Percentiles rank a stretch among this genome's conserved stretches.
phyloP scores from a whole-genome alignment of 1,139 yeast genomes.

The Yamadazyma songkhlaensis region DNA sequence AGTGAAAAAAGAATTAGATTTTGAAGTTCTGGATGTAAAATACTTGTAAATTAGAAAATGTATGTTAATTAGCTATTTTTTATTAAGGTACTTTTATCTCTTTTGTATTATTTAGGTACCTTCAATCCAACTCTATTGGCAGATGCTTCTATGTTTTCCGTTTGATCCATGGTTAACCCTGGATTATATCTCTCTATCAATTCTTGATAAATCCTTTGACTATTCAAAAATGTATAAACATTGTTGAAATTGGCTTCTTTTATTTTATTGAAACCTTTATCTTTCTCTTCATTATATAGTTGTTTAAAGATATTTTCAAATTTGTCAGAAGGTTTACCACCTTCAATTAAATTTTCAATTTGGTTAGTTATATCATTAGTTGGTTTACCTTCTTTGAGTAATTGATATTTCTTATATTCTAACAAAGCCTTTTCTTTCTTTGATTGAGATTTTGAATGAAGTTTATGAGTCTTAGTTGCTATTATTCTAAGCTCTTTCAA shows the following conservation, averaged over 20 bases:
- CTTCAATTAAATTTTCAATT: slow-evolving; percentile 23
- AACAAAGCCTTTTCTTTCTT: slow-evolving; percentile 52
- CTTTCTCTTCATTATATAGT: slow-evolving; percentile 19
- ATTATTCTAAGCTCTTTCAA: slow-evolving; percentile 46
- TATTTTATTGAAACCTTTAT: slow-evolving; percentile 10
- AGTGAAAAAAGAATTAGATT: slow-evolving; percentile 2
- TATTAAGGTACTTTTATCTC: too few species aligned
- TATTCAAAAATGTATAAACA: slow-evolving; percentile 53
- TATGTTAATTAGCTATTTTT: not conserved
- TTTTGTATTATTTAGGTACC: slow-evolving; percentile 29
- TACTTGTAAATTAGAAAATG: not conserved
- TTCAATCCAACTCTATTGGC: slow-evolving; percentile 82
- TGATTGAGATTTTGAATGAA: slow-evolving; percentile 43
- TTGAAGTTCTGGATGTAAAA: slow-evolving; percentile 1
- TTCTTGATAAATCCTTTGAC: slow-evolving; percentile 77
- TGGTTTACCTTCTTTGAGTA: slow-evolving; percentile 40
- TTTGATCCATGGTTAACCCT: slow-evolving; percentile 72
- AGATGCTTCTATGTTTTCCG: slow-evolving; percentile 72
- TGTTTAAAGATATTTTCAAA: slow-evolving; percentile 21
- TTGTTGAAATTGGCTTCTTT: slow-evolving; percentile 40
- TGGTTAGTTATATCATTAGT: slow-evolving; percentile 30
- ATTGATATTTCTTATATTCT: slow-evolving; percentile 53
- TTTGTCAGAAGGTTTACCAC: slow-evolving; percentile 10
- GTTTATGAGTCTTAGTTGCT: slow-evolving; percentile 39
- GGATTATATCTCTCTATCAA: slow-evolving; percentile 85